Percentiles rank a stretch among this genome's conserved stretches.
Evolutionary conservation across 768 basidiomycete genomes (phyloP).

Genomic region (Crepidotus variabilis): DNA sequence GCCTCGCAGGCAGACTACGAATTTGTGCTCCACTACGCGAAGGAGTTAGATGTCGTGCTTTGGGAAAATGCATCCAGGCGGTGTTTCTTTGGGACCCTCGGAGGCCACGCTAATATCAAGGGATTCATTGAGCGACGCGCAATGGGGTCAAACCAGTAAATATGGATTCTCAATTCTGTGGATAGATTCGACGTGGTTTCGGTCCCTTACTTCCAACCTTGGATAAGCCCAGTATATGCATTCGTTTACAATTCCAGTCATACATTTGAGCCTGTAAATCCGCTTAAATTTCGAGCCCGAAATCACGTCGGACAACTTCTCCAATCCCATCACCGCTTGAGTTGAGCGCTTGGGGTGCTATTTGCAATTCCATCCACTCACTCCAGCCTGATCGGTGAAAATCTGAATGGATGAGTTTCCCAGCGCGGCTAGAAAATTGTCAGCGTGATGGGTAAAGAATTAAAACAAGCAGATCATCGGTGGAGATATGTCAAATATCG

Average conservation of each 20-base stretch:
- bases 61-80: constrained; percentile 77
- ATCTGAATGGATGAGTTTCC: no score
- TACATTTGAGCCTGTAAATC: not conserved
- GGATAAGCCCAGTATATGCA: not conserved
- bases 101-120: constrained; percentile 75
- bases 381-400: not conserved
- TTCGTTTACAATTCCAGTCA: not conserved
- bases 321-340: not conserved
- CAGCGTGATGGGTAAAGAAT: no score
- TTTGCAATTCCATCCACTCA: not conserved
- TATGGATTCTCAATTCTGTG: not conserved
- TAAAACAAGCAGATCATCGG: no score
- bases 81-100: constrained; percentile 79
- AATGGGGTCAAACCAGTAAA: constrained; percentile 9
- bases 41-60: constrained; percentile 73
- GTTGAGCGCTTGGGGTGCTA: constrained; percentile 8
- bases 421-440: no score
- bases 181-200: constrained; percentile 18
- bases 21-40: constrained; percentile 81
- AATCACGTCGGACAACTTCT: no score
- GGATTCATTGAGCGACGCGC: constrained; percentile 77
- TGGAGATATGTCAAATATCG: no score
- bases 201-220: no score
- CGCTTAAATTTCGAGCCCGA: not conserved
- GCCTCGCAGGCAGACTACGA: constrained; percentile 85